phyloP scores from a whole-genome alignment of 306 rosid species.

The Delonix regia region DNA sequence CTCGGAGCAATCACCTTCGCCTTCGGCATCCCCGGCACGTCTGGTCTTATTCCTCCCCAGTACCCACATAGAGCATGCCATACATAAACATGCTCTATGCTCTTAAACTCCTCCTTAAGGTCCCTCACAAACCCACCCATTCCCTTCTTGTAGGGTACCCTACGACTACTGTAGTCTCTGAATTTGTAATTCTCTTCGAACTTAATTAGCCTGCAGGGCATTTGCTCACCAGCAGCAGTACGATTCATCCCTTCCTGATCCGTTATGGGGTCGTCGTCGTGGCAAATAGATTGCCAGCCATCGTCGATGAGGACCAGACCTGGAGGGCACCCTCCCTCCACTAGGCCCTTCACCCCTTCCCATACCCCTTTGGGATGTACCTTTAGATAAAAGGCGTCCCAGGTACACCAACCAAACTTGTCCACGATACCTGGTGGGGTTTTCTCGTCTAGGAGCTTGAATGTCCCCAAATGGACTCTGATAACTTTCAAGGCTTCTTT shows the following conservation, averaged over 20 bases:
- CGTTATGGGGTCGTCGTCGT: conserved; percentile 42
- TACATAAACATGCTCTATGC: conserved; percentile 60
- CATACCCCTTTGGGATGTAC: conserved; percentile 67
- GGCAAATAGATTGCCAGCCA: conserved; percentile 70
- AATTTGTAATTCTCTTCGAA: conserved; percentile 65
- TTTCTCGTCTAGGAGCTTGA: conserved; percentile 66
- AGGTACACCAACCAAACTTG: conserved; percentile 83
- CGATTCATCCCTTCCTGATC: conserved; percentile 46
- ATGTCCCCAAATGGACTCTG: conserved; percentile 57
- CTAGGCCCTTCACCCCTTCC: too few species aligned
- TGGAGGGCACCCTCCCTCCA: conserved; percentile 73
- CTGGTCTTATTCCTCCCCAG: conserved; percentile 74
- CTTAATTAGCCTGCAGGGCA: conserved; percentile 51
- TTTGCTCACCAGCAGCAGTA: conserved; percentile 56
- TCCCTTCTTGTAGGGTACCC: conserved; percentile 27
- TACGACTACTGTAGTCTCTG: conserved; percentile 34
- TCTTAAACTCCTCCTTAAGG: conserved; percentile 63
- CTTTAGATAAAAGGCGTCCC: conserved; percentile 80
- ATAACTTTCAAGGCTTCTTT: conserved; percentile 54
- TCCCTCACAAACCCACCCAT: conserved; percentile 64
- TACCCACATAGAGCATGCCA: conserved; percentile 86
- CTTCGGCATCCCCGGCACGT: conserved; percentile 50
- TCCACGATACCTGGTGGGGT: conserved; percentile 57
- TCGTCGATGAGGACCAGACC: conserved; percentile 67
- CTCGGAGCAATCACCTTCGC: conserved; percentile 43